A percentile compares a stretch with the other conserved stretches of the same genome.
phyloP scores from a whole-genome alignment of 306 rosid genomes.

The Cajanus cajan region DNA sequence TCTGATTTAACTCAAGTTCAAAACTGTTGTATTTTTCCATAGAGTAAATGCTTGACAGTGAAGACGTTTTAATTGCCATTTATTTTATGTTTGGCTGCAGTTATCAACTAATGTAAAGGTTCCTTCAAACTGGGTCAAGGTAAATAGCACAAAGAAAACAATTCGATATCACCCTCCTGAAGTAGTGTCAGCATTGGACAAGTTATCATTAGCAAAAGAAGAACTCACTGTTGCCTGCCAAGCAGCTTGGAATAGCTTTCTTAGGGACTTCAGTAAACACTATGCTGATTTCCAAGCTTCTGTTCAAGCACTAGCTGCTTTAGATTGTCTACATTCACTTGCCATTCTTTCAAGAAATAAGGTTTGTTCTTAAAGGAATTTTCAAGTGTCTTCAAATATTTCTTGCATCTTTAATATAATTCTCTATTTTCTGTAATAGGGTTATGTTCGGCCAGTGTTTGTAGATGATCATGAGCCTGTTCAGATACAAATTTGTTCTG shows the following conservation, averaged over 20 bases:
- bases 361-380: constrained; percentile 45
- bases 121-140: constrained; percentile 82
- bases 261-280: constrained; percentile 59
- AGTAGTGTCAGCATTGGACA: constrained; percentile 69
- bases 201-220: constrained; percentile 71
- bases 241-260: constrained; percentile 86
- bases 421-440: constrained; percentile 50
- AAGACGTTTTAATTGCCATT: constrained; percentile 20
- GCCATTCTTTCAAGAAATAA: constrained; percentile 90
- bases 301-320: constrained; percentile 86
- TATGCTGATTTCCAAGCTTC: constrained; percentile 81
- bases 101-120: constrained; percentile 70
- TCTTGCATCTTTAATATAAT: not conserved
- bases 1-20: constrained; percentile 25
- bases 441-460: constrained; percentile 72
- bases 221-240: constrained; percentile 67
- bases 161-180: constrained; percentile 94
- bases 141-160: constrained; percentile 86
- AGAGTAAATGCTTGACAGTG: constrained; percentile 10
- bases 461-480: constrained; percentile 64
- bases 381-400: constrained; percentile 25
- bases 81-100: constrained; percentile 49
- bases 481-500: constrained; percentile 73
- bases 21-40: constrained; percentile 16
- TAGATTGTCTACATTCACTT: constrained; percentile 87